phyloP scores from a whole-genome alignment of 1,284 basidiomycete species.

The Apiotrichum siamense region DNA sequence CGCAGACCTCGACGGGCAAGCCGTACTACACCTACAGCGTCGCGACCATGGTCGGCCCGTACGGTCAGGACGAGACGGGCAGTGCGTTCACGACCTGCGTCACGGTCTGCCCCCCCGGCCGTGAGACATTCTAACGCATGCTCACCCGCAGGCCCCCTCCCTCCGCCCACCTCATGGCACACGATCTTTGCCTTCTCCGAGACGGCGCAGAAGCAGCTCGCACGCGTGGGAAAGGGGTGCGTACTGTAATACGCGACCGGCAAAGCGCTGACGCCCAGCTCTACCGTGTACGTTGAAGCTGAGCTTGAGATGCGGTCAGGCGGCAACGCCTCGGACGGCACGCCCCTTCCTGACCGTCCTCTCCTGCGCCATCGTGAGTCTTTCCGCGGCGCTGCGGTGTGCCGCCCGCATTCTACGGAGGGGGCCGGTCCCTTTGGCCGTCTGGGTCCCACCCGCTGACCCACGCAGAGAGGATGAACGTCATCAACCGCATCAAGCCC shows the following conservation, averaged over 20 bases:
- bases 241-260: background rate
- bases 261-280: slow-evolving; percentile 13
- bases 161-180: slow-evolving; percentile 39
- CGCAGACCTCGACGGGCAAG: slow-evolving; percentile 30
- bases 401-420: too few species aligned
- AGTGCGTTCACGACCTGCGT: slow-evolving; percentile 18
- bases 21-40: slow-evolving; percentile 40
- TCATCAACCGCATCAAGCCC: slow-evolving; percentile 28
- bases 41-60: slow-evolving; percentile 27
- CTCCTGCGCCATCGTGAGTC: slow-evolving; percentile 35
- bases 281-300: slow-evolving; percentile 42
- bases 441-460: background rate
- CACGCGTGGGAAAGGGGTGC: slow-evolving; percentile 35
- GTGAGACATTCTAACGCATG: background rate
- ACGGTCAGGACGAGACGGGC: slow-evolving; percentile 18
- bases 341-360: slow-evolving; percentile 24
- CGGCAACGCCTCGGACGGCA: slow-evolving; percentile 20
- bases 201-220: slow-evolving; percentile 22
- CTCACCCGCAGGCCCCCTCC: slow-evolving; percentile 13
- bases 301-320: slow-evolving; percentile 37
- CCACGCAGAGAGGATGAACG: slow-evolving; percentile 20
- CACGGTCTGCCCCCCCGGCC: too few species aligned
- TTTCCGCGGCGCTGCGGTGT: too few species aligned
- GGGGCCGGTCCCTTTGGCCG: too few species aligned
- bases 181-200: slow-evolving; percentile 41